Evolutionary conservation across 2,329 filamentous ascomycete species (phyloP).

Genomic region (Aspergillus ochraceus): DNA sequence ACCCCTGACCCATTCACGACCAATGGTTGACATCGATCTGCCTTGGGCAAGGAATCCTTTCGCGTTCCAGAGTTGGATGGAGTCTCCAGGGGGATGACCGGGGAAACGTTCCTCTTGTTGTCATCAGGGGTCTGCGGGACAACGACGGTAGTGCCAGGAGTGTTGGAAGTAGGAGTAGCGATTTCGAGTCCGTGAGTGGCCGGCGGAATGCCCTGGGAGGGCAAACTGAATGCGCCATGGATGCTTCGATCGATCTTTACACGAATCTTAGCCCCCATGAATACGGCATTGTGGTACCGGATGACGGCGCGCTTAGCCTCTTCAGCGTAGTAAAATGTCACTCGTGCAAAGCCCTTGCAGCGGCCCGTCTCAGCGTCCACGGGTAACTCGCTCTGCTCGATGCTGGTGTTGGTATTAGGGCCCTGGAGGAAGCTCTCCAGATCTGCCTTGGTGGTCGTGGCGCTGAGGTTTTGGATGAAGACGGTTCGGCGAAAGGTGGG

Average conservation of each 20-base stretch:
- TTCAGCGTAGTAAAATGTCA: slow-evolving; percentile 34
- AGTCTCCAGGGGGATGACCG: neutral
- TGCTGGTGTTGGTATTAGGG: slow-evolving; percentile 22
- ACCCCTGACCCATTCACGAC: slow-evolving; percentile 36
- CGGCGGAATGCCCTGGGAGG: neutral
- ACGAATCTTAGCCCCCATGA: slow-evolving; percentile 34
- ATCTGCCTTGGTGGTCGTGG: slow-evolving; percentile 28
- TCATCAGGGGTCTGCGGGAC: neutral
- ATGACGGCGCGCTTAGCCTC: slow-evolving; percentile 37
- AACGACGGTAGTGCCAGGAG: neutral
- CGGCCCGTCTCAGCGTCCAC: slow-evolving; percentile 22
- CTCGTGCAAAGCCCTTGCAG: slow-evolving; percentile 27
- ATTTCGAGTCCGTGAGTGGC: neutral
- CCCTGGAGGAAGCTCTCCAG: slow-evolving; percentile 28
- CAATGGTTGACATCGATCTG: slow-evolving; percentile 27
- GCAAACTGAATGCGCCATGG: slow-evolving; percentile 2
- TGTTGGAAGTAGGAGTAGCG: neutral
- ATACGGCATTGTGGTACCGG: slow-evolving; percentile 34
- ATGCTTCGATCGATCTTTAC: slow-evolving; percentile 33
- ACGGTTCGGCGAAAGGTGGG: slow-evolving; percentile 21
- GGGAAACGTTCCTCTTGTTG: neutral
- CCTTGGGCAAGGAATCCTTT: neutral
- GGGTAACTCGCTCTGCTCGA: slow-evolving; percentile 35
- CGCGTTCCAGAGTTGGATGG: neutral
- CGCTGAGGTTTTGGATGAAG: slow-evolving; percentile 30